Percentiles rank a stretch among this genome's conserved stretches.
Evolutionary conservation across 768 basidiomycete species (phyloP).

Genomic region (Leccinum boreale): DNA sequence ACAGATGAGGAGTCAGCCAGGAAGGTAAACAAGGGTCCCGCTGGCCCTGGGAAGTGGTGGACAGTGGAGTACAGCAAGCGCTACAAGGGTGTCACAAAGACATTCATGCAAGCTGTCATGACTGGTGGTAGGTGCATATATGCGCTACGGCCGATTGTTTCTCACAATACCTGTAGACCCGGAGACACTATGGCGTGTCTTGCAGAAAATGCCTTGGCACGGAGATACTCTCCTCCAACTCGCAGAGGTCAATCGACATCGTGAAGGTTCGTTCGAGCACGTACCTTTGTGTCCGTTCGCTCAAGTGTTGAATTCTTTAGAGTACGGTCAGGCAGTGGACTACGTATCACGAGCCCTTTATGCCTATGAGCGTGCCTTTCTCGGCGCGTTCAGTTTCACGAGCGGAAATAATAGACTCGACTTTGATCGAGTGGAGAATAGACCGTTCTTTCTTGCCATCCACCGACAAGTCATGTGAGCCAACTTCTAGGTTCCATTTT

Average conservation of each 20-base stretch:
- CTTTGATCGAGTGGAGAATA: constrained; percentile 87
- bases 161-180: constrained; percentile 51
- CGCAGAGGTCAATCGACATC: constrained; percentile 48
- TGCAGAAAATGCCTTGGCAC: constrained; percentile 85
- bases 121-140: constrained; percentile 63
- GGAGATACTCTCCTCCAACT: constrained; percentile 68
- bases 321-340: constrained; percentile 81
- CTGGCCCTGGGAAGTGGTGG: constrained; percentile 76
- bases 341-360: constrained; percentile 92
- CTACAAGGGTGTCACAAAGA: constrained; percentile 77
- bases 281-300: not conserved
- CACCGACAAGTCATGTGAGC: constrained; percentile 79
- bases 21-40: constrained; percentile 41
- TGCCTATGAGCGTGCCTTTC: constrained; percentile 87
- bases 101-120: constrained; percentile 78
- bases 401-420: constrained; percentile 80
- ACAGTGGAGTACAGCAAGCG: constrained; percentile 82
- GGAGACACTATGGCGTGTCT: constrained; percentile 69
- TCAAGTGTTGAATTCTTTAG: constrained; percentile 36
- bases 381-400: constrained; percentile 83
- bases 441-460: constrained; percentile 87
- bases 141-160: not conserved
- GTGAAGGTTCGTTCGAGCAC: constrained; percentile 62
- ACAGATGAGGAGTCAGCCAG: constrained; percentile 49
- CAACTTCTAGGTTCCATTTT: not conserved